Conservation (phyloP, 2,329 filamentous ascomycete genomes). For the Parasarocladium wereldwijsianum region DNA sequence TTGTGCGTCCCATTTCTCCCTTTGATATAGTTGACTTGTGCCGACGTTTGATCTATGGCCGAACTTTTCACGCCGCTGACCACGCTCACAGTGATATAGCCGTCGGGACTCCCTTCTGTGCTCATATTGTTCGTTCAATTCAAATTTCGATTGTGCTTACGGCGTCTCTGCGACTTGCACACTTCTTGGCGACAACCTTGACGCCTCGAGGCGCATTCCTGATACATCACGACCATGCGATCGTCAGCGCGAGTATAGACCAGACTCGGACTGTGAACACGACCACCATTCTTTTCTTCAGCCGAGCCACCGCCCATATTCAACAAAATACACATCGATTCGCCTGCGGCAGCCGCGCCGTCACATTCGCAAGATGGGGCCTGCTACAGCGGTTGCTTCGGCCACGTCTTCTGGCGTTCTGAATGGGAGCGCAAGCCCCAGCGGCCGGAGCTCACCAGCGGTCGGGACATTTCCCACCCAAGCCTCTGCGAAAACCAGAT, state of each 20-base stretch:
- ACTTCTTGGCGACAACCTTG: slow-evolving; percentile 6
- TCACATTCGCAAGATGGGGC: too few species aligned
- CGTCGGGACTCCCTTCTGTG: too few species aligned
- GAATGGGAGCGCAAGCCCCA: slow-evolving; percentile 20
- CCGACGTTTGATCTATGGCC: too few species aligned
- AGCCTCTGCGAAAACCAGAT: slow-evolving; percentile 30
- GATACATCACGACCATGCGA: slow-evolving; percentile 4
- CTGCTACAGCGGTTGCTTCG: slow-evolving; percentile 22
- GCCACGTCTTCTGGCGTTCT: slow-evolving; percentile 16
- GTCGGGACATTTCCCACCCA: slow-evolving; percentile 19
- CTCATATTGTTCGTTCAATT: too few species aligned
- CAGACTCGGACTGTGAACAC: neutral
- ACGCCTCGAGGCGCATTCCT: slow-evolving; percentile 4
- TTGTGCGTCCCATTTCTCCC: too few species aligned
- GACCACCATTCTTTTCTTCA: neutral
- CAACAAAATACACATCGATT: neutral
- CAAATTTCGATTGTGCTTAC: too few species aligned
- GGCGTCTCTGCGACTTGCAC: too few species aligned
- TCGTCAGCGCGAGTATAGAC: slow-evolving; percentile 4
- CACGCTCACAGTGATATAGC: too few species aligned
- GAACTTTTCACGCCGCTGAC: too few species aligned
- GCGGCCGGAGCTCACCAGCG: slow-evolving; percentile 37
- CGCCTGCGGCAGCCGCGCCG: slow-evolving; percentile 6
- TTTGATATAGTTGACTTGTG: too few species aligned
- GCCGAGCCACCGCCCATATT: neutral